Conservation (phyloP, 805 yeast species). For the Saccharomycopsis babjevae region DNA sequence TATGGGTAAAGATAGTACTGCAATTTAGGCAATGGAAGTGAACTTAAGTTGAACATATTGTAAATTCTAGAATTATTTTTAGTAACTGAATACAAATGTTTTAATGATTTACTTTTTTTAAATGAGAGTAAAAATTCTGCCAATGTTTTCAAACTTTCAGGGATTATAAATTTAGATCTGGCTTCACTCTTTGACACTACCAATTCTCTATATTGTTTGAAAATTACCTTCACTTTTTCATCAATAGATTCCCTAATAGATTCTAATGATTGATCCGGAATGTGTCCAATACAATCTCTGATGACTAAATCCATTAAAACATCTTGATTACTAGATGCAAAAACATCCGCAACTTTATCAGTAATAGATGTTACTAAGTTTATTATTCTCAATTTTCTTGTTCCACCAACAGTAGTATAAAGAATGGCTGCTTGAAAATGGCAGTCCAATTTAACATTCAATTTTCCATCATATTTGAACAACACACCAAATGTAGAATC, state of each 20-base stretch:
- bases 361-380: constrained; percentile 78
- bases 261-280: constrained; percentile 34
- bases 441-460: constrained; percentile 62
- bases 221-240: constrained; percentile 42
- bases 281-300: constrained; percentile 35
- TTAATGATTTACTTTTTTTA: constrained; percentile 56
- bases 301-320: constrained; percentile 44
- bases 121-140: constrained; percentile 60
- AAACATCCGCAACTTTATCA: constrained; percentile 60
- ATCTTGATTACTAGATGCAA: constrained; percentile 73
- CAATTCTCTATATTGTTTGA: constrained; percentile 44
- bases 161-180: constrained; percentile 61
- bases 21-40: constrained; percentile 46
- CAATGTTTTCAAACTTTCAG: constrained; percentile 66
- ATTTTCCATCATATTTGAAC: constrained; percentile 65
- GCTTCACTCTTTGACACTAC: constrained; percentile 34
- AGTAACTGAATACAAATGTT: constrained; percentile 27
- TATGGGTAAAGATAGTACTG: constrained; percentile 70
- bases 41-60: constrained; percentile 40
- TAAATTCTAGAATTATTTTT: constrained; percentile 53
- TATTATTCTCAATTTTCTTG: constrained; percentile 75
- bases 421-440: constrained; percentile 87
- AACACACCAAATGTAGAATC: constrained; percentile 63
- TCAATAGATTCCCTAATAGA: constrained; percentile 45
- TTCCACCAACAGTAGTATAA: constrained; percentile 70